phyloP scores from a whole-genome alignment of 1,284 basidiomycete genomes.

The Baeospora myosura region DNA sequence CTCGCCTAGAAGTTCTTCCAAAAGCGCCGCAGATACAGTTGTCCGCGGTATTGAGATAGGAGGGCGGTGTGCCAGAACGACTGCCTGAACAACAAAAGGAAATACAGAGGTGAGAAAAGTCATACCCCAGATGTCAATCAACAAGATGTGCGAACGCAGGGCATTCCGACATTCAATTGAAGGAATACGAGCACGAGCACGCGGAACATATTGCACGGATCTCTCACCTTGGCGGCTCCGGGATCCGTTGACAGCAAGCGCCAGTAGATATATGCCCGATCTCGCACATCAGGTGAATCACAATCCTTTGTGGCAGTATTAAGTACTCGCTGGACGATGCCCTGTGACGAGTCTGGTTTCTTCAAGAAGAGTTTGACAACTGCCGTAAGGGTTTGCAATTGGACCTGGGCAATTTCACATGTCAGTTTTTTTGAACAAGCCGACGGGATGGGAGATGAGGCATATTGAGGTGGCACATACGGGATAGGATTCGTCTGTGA shows the following conservation, averaged over 20 bases:
- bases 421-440: neutral
- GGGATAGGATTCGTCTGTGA: constrained; percentile 89
- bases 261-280: constrained; percentile 97
- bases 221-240: constrained; percentile 79
- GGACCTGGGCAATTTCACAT: constrained; percentile 50
- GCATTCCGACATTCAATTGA: neutral
- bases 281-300: constrained; percentile 95
- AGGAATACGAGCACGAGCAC: neutral
- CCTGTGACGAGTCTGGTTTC: constrained; percentile 89
- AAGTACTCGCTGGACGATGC: constrained; percentile 82
- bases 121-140: neutral
- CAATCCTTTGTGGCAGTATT: constrained; percentile 95
- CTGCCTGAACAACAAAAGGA: constrained; percentile 46
- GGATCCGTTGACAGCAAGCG: constrained; percentile 88
- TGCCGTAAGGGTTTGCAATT: constrained; percentile 91
- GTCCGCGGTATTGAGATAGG: constrained; percentile 91
- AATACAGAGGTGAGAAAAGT: constrained; percentile 5
- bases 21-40: constrained; percentile 82
- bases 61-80: constrained; percentile 86
- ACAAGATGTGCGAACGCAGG: neutral
- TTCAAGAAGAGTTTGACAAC: constrained; percentile 96
- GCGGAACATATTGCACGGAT: neutral
- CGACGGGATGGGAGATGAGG: constrained; percentile 2
- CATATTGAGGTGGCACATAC: constrained; percentile 33
- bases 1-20: constrained; percentile 89